Evolutionary conservation across 23 red algal species (phyloP), one percentile per base, ranked within the genome.

Genomic region (Gracilaria domingensis): DNA sequence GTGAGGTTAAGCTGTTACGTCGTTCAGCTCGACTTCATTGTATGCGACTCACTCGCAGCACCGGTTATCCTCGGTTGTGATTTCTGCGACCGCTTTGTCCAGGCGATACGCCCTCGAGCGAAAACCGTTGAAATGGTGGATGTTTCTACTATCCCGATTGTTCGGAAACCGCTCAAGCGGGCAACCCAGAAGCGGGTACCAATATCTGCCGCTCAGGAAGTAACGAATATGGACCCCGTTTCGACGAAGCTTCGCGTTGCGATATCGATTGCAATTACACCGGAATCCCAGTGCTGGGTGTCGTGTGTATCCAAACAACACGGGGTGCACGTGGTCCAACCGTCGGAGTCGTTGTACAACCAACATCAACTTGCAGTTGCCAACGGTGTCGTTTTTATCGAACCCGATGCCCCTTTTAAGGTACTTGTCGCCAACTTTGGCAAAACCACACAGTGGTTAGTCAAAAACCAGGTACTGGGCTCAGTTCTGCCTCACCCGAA

Each of bases 401-500:
- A 84, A 20, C 54, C 54, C 21, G 4, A 25, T 12, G 18, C 29
- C 7, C 78, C 48, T 9, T 82, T 82, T 57, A 38, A 47, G 21
- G 4, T 84, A 38, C n/a, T 84, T n/a, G 59, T 64, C 11, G 81
- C 81, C 8, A 84, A 84, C 58, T 84, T 84, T 38, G 39, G 81
- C 11, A 34, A 16, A 26, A 20, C 28, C 60, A 55, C 81, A 20
- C 25, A 66, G 40, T 64, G 57, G 25, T 18, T 67, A 6, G 23
- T 21, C 21, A 84, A 64, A 47, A 14, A 42, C 23, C 81, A 66
- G 25, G 57, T 84, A 45, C 29, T 84, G 8, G 57, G 53, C 24
- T 24, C 54, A 18, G 60, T 65, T 33, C 59, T 86, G 13, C 82
- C 65, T 9, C 82, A 86, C n/a, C 65, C 36, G 23, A 50, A 8